Percentiles rank a stretch among this genome's conserved stretches.
phyloP scores from a whole-genome alignment of 163 green algal genomes.

The Coccomyxa subellipsoidea region DNA sequence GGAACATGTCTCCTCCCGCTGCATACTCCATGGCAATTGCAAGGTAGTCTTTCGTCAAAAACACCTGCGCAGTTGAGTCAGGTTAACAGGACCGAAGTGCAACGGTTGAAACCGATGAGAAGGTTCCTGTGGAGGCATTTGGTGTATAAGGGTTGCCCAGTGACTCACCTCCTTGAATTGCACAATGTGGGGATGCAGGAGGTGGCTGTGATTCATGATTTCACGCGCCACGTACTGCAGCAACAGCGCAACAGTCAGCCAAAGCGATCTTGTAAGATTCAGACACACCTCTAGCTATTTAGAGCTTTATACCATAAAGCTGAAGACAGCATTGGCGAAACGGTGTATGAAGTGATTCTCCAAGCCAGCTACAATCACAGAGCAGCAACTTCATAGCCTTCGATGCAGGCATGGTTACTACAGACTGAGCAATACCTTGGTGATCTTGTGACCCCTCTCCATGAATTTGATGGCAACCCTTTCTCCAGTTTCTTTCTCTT shows the following conservation, averaged over 20 bases:
- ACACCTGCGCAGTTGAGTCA: slow-evolving; percentile 54
- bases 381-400: neutral
- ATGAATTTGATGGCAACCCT: slow-evolving; percentile 48
- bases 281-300: no score
- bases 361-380: no score
- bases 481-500: slow-evolving; percentile 16
- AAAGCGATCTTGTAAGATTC: no score
- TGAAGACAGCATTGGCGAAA: no score
- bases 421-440: neutral
- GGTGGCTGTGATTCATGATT: slow-evolving; percentile 61
- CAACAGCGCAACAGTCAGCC: neutral
- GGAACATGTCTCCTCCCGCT: slow-evolving; percentile 70
- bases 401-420: neutral
- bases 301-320: no score
- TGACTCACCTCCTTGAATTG: slow-evolving; percentile 48
- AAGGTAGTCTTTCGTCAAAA: slow-evolving; percentile 46
- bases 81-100: no score
- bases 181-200: slow-evolving; percentile 66
- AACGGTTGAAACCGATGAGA: no score
- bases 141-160: no score
- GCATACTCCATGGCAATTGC: slow-evolving; percentile 64
- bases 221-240: slow-evolving; percentile 50
- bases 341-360: no score
- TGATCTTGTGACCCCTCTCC: slow-evolving; percentile 42
- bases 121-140: no score